Conservation (phyloP, 139 green algal species). For the Zygnema cylindricum region DNA sequence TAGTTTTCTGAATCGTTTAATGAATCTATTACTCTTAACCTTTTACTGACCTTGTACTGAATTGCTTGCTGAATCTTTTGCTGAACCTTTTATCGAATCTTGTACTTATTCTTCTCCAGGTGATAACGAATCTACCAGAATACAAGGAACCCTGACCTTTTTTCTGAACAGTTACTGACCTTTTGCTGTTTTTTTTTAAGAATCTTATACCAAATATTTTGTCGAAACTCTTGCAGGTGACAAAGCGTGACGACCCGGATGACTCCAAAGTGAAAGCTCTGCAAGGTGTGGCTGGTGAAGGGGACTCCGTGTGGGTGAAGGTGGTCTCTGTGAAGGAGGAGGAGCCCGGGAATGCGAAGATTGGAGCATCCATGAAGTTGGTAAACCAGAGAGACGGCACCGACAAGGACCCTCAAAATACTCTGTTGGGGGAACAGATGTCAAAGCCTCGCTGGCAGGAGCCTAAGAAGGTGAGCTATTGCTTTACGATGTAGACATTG, state of each 20-base stretch:
- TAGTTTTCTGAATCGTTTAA: too few relatives aligned
- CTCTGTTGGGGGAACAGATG: slow-evolving; percentile 23
- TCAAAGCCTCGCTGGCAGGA: slow-evolving; percentile 14
- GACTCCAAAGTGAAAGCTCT: too few relatives aligned
- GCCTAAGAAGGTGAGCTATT: slow-evolving; percentile 13
- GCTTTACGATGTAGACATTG: not conserved
- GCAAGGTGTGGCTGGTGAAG: slow-evolving; percentile 70
- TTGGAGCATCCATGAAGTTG: slow-evolving; percentile 78
- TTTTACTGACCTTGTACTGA: too few relatives aligned
- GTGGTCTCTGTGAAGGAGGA: slow-evolving; percentile 55
- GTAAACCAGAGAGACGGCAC: slow-evolving; percentile 70
- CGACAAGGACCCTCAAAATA: slow-evolving; percentile 71
- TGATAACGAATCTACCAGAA: too few relatives aligned
- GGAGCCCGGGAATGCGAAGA: slow-evolving; percentile 56
- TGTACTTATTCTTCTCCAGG: too few relatives aligned
- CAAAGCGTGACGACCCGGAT: slow-evolving; percentile 70
- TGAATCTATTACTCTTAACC: too few relatives aligned
- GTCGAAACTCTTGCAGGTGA: slow-evolving; percentile 64
- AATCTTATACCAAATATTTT: too few relatives aligned
- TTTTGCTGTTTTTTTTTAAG: not conserved
- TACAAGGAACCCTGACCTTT: too few relatives aligned
- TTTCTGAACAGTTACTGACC: not conserved
- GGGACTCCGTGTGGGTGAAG: slow-evolving; percentile 70
- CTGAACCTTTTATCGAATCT: too few relatives aligned
- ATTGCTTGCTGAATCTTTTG: too few relatives aligned